phyloP scores from a whole-genome alignment of 441 rosid species.

The Hura crepitans region DNA sequence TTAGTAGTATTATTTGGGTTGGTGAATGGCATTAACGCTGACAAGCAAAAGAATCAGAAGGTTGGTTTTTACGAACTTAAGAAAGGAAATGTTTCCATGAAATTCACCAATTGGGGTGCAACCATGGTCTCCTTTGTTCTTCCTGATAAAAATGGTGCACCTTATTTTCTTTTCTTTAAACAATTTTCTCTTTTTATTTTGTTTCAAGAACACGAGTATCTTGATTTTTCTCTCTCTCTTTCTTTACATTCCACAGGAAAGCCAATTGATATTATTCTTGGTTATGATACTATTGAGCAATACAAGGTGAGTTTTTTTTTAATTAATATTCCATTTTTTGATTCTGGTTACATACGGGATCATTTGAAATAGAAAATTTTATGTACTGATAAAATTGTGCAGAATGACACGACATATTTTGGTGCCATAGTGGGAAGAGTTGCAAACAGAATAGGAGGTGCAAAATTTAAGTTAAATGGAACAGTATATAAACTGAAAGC shows the following conservation, averaged over 20 bases:
- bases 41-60: no score
- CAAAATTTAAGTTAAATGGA: conserved; percentile 62
- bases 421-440: conserved; percentile 77
- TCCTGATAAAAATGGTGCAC: conserved; percentile 24
- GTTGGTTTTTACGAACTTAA: conserved; percentile 24
- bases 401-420: conserved; percentile 59
- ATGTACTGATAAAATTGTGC: no score
- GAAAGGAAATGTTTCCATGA: conserved; percentile 21
- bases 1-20: no score
- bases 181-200: background rate
- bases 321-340: no score
- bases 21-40: no score
- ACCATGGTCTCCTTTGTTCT: conserved; percentile 23
- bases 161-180: background rate
- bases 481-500: conserved; percentile 44
- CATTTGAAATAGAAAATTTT: no score
- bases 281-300: conserved; percentile 25
- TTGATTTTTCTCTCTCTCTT: background rate
- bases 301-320: conserved; percentile 26
- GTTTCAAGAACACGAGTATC: background rate
- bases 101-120: conserved; percentile 29
- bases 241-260: conserved; percentile 17
- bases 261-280: conserved; percentile 25
- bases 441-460: conserved; percentile 74
- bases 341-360: no score